A percentile compares a stretch with the other conserved stretches of the same genome.
These are phyloP conservation scores for Colletotrichum sp. DNA, from an alignment of 2,329 filamentous ascomycete genomes.

Conservation along the genomic window DNA sequence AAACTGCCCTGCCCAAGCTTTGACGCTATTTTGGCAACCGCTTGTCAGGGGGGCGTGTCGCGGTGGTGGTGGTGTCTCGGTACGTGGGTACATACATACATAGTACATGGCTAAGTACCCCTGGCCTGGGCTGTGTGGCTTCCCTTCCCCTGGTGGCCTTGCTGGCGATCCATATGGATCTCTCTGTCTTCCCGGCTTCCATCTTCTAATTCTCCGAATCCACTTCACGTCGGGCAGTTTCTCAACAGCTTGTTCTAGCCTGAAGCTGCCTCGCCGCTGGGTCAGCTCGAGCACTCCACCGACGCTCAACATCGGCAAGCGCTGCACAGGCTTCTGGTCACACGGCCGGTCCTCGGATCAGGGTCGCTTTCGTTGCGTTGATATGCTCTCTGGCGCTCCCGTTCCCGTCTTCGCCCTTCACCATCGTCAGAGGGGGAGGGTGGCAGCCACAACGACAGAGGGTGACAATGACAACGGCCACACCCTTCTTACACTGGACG, in stretches of 20 bases:
- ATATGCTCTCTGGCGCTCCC: not conserved
- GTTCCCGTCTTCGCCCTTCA: not conserved
- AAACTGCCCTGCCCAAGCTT: not conserved
- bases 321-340: not conserved
- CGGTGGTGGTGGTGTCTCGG: not conserved
- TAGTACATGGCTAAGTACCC: not conserved
- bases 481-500: not conserved
- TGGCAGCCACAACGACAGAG: not conserved
- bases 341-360: not conserved
- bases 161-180: not conserved
- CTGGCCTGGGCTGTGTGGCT: not conserved
- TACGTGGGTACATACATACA: not conserved
- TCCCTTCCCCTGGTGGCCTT: not conserved
- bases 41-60: not conserved
- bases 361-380: not conserved
- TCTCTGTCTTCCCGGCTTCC: not conserved
- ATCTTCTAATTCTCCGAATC: not conserved
- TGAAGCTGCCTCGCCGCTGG: not conserved
- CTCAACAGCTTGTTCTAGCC: not conserved
- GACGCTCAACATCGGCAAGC: not conserved
- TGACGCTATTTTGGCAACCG: slow-evolving; percentile 3
- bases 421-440: not conserved
- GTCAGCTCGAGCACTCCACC: not conserved
- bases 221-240: not conserved
- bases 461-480: not conserved